phyloP scores from a whole-genome alignment of 2,329 filamentous ascomycete species.

The Xylariomycetidae sp. region DNA sequence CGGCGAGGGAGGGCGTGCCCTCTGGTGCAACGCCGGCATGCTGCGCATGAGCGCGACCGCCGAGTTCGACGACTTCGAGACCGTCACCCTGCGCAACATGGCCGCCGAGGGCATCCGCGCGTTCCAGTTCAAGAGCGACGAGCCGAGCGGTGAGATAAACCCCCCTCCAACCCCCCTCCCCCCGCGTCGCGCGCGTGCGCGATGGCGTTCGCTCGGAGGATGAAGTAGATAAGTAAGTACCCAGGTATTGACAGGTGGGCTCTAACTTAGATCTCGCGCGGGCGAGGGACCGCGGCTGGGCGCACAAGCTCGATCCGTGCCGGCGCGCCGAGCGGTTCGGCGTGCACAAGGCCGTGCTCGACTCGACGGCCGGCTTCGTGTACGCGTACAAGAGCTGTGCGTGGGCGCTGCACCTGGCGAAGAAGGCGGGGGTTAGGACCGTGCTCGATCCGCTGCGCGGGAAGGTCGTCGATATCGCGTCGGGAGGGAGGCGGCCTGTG shows the following conservation, averaged over 20 bases:
- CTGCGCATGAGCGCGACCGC: conserved; percentile 17
- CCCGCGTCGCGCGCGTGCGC: too few relatives aligned
- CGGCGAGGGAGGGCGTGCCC: conserved; percentile 10
- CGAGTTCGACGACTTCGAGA: conserved; percentile 17
- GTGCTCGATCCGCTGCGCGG: conserved; percentile 28
- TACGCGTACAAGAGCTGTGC: conserved; percentile 25
- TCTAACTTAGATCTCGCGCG: conserved; percentile 13
- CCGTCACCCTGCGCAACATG: conserved; percentile 20
- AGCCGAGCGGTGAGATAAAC: conserved; percentile 15
- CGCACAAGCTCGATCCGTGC: conserved; percentile 28
- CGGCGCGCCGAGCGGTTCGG: conserved; percentile 19
- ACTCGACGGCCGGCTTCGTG: conserved; percentile 39
- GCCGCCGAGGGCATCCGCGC: conserved; percentile 19
- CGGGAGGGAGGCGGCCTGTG: conserved; percentile 4
- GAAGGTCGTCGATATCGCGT: conserved; percentile 14
- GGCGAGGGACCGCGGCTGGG: conserved; percentile 15
- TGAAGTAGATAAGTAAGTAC: too few relatives aligned
- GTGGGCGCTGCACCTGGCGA: conserved; percentile 31
- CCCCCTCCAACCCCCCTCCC: too few relatives aligned
- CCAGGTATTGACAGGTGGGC: neutral
- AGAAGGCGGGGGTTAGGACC: conserved; percentile 33
- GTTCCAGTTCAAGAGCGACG: conserved; percentile 18
- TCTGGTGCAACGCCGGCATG: conserved; percentile 21
- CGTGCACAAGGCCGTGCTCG: conserved; percentile 33
- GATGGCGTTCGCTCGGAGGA: too few relatives aligned